phyloP scores from a whole-genome alignment of 352 stramenopile species.

The Globisporangium emineosum region DNA sequence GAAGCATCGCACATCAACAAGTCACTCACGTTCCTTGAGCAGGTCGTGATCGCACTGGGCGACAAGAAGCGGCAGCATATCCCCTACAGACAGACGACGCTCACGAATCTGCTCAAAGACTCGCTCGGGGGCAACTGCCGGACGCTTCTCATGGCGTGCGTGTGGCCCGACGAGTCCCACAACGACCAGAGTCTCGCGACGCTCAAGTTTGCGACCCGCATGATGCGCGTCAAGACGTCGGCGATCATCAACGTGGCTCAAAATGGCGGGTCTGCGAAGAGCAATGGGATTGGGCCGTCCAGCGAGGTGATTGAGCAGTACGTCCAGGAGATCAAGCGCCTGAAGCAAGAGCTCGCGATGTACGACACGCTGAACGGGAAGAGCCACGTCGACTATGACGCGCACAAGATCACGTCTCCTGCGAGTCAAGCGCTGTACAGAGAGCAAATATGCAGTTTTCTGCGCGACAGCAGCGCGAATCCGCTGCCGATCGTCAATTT shows the following conservation, averaged over 20 bases:
- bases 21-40: slow-evolving; percentile 76
- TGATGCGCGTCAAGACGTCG: slow-evolving; percentile 82
- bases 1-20: slow-evolving; percentile 66
- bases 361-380: slow-evolving; percentile 57
- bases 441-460: slow-evolving; percentile 28
- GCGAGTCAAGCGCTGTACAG: slow-evolving; percentile 19
- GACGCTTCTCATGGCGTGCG: slow-evolving; percentile 85
- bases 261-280: slow-evolving; percentile 5
- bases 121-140: slow-evolving; percentile 78
- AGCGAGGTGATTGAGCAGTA: slow-evolving; percentile 27
- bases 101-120: slow-evolving; percentile 91
- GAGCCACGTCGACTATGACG: slow-evolving; percentile 31
- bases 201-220: slow-evolving; percentile 89
- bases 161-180: slow-evolving; percentile 69
- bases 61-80: slow-evolving; percentile 89
- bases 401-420: slow-evolving; percentile 17
- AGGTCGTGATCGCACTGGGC: slow-evolving; percentile 88
- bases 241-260: slow-evolving; percentile 60
- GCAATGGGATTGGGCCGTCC: slow-evolving; percentile 15
- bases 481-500: slow-evolving; percentile 40
- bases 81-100: slow-evolving; percentile 92
- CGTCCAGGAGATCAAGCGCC: slow-evolving; percentile 42
- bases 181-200: slow-evolving; percentile 89
- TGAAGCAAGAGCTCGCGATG: slow-evolving; percentile 59
- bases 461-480: slow-evolving; percentile 26